Conservation (phyloP, 2,329 filamentous ascomycete genomes). For the Curvularia lunata region DNA sequence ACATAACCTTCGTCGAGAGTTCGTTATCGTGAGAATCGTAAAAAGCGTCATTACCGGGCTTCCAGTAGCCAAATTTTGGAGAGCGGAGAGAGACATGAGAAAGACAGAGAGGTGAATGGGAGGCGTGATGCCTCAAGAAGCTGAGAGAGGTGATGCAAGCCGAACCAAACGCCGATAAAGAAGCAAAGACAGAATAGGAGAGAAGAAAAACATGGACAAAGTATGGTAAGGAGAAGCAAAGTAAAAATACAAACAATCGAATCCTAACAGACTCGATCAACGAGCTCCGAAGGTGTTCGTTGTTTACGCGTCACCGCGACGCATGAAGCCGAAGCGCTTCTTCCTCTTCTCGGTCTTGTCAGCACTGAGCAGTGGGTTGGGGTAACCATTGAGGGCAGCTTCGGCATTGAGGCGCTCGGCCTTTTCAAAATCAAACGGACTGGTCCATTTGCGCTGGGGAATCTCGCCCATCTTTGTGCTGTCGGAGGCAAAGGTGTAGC, state of each 20-base stretch:
- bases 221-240: not conserved
- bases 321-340: conserved; percentile 18
- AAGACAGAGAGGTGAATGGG: not conserved
- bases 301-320: conserved; percentile 10
- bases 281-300: not conserved
- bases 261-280: not conserved
- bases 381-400: conserved; percentile 31
- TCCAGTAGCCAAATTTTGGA: conserved; percentile 7
- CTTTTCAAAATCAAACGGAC: conserved; percentile 52
- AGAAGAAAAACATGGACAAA: not conserved
- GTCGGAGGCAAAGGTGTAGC: conserved; percentile 53
- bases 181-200: not conserved
- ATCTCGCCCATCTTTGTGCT: conserved; percentile 59
- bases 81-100: not conserved
- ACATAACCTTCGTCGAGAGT: conserved; percentile 13
- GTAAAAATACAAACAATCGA: conserved; percentile 7
- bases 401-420: conserved; percentile 52
- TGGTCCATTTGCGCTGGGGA: conserved; percentile 53
- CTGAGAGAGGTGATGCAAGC: conserved; percentile 1
- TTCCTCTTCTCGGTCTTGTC: conserved; percentile 15
- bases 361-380: conserved; percentile 14
- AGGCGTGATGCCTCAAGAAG: not conserved
- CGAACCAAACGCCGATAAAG: conserved; percentile 4
- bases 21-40: conserved; percentile 19
- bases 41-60: conserved; percentile 15